Percentiles rank a stretch among this genome's conserved stretches.
Conservation (phyloP, 1,284 basidiomycete species). For the Neotropicomus parvogracilis region DNA sequence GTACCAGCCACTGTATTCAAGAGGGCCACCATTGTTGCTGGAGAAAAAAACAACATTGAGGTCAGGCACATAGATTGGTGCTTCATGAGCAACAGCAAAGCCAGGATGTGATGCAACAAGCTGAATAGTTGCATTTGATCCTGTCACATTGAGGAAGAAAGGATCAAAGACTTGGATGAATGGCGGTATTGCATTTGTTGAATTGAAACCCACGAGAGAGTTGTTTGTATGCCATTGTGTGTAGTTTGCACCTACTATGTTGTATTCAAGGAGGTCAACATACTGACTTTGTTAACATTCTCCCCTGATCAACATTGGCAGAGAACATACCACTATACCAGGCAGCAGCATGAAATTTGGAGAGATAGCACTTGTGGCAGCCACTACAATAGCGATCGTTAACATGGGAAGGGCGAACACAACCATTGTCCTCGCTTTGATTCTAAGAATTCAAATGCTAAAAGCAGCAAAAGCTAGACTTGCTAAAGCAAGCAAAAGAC, state of each 20-base stretch:
- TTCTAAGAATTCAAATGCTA: neutral
- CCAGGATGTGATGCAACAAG: constrained; percentile 54
- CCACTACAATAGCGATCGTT: neutral
- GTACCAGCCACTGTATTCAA: constrained; percentile 41
- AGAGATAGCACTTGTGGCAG: neutral
- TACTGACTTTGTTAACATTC: constrained; percentile 45
- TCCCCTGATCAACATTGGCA: neutral
- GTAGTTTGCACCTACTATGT: constrained; percentile 40
- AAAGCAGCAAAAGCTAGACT: neutral
- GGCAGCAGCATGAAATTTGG: constrained; percentile 8
- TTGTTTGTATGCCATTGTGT: constrained; percentile 33
- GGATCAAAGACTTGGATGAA: constrained; percentile 70
- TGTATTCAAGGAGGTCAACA: constrained; percentile 41
- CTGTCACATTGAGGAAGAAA: constrained; percentile 59
- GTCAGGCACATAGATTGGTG: constrained; percentile 58
- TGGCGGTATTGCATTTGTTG: constrained; percentile 45
- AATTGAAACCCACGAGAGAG: constrained; percentile 43
- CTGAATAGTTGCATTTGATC: constrained; percentile 52
- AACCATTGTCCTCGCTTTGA: constrained; percentile 3
- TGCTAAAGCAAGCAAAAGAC: no score
- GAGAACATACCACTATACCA: constrained; percentile 17
- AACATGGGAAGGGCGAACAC: neutral
- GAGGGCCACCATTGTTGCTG: constrained; percentile 44
- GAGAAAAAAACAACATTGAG: constrained; percentile 61
- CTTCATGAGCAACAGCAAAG: constrained; percentile 74